Percentiles rank a stretch among this genome's conserved stretches.
phyloP scores from a whole-genome alignment of 805 yeast species.

The Saccharomycopsis synnaedendra region DNA sequence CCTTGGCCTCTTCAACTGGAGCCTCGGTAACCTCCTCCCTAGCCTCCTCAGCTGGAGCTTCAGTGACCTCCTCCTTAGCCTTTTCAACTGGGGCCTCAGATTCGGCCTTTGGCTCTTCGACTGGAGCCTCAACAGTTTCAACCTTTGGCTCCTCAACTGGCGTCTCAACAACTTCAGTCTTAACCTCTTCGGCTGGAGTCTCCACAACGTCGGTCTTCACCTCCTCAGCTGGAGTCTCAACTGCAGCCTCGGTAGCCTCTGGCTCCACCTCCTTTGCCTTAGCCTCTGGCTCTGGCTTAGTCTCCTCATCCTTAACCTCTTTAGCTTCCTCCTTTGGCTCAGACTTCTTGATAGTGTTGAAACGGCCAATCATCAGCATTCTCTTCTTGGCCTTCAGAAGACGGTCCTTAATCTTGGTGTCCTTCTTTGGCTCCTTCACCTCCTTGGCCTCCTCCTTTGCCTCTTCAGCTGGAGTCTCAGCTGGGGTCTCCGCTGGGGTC shows the following conservation, averaged over 20 bases:
- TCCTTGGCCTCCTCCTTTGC: conserved; percentile 14
- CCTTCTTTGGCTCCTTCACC: conserved; percentile 4
- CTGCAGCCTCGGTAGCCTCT: conserved; percentile 2
- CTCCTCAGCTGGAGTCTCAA: conserved; percentile 8
- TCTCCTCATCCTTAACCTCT: background rate
- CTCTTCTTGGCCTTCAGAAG: background rate
- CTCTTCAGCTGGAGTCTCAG: conserved; percentile 12
- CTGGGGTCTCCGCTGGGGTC: background rate
- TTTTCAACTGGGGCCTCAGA: conserved; percentile 11
- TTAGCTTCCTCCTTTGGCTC: background rate
- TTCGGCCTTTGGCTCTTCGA: conserved; percentile 9
- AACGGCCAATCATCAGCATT: background rate
- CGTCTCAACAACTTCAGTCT: conserved; percentile 16
- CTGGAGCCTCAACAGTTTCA: background rate
- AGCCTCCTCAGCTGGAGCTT: conserved; percentile 4
- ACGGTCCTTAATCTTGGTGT: background rate
- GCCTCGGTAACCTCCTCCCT: conserved; percentile 8
- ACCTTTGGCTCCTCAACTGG: conserved; percentile 17
- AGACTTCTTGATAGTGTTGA: background rate
- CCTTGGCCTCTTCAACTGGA: conserved; percentile 18
- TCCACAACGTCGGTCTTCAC: conserved; percentile 13
- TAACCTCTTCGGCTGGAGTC: conserved; percentile 3
- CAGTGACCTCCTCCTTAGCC: conserved; percentile 12
- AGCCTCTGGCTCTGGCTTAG: background rate
- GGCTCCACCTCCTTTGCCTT: conserved; percentile 1